Conservation (phyloP, 2,329 filamentous ascomycete genomes). For the Xylaria sp. region DNA sequence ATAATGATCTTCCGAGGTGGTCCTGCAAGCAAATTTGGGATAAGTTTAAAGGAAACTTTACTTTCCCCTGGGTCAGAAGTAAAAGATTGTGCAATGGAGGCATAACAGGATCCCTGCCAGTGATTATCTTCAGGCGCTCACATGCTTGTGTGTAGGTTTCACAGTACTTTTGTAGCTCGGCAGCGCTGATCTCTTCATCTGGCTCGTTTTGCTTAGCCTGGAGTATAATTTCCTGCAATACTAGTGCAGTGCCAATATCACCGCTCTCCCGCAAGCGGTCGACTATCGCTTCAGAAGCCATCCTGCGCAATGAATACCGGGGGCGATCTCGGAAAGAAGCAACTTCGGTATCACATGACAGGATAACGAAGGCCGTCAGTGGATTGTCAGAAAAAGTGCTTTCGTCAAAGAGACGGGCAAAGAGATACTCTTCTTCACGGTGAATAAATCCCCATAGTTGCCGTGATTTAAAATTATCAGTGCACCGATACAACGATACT, state of each 20-base stretch:
- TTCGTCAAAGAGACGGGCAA: neutral
- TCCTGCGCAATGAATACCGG: neutral
- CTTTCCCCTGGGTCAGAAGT: neutral
- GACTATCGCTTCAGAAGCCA: neutral
- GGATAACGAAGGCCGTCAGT: neutral
- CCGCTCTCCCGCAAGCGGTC: neutral
- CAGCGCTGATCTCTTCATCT: neutral
- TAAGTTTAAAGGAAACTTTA: too few relatives aligned
- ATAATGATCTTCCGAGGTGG: slow-evolving; percentile 14
- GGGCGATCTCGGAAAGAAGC: neutral
- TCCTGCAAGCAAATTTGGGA: neutral
- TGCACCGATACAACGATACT: too few relatives aligned
- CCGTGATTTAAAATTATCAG: too few relatives aligned
- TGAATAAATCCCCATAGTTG: neutral
- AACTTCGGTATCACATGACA: neutral
- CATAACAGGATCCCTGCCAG: neutral
- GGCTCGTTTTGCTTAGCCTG: neutral
- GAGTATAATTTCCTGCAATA: slow-evolving; percentile 15
- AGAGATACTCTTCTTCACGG: neutral
- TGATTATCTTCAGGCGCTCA: neutral
- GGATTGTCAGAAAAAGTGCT: neutral
- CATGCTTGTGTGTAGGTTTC: slow-evolving; percentile 4
- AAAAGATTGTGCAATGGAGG: slow-evolving; percentile 14
- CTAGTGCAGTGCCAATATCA: slow-evolving; percentile 15
- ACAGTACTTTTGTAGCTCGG: slow-evolving; percentile 5